A percentile compares a stretch with the other conserved stretches of the same genome.
Conservation (phyloP, 1,139 yeast genomes). For the Suhomyces maxii region DNA sequence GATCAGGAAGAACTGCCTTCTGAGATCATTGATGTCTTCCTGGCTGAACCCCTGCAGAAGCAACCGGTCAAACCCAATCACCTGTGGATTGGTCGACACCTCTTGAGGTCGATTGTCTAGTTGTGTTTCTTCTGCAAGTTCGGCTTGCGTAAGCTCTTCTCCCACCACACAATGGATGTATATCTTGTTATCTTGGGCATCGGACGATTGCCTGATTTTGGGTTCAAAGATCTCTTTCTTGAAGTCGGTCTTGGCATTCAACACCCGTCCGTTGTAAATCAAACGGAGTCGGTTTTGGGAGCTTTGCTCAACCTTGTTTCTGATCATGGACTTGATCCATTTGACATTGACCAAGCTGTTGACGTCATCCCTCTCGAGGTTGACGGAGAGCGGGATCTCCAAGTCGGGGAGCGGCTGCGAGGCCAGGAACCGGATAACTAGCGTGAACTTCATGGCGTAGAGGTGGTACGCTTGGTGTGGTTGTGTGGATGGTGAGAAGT, state of each 20-base stretch:
- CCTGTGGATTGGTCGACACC: slow-evolving; percentile 63
- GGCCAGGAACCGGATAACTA: slow-evolving; percentile 36
- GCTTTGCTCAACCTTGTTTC: slow-evolving; percentile 28
- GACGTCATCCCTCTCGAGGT: slow-evolving; percentile 34
- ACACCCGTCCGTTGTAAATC: slow-evolving; percentile 71
- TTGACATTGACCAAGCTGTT: slow-evolving; percentile 31
- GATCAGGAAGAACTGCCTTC: slow-evolving; percentile 71
- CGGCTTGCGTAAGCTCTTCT: slow-evolving; percentile 58
- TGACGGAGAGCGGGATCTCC: slow-evolving; percentile 30
- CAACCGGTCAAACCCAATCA: slow-evolving; percentile 82
- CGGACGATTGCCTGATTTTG: slow-evolving; percentile 15
- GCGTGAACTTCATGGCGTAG: slow-evolving; percentile 17
- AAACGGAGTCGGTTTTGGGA: slow-evolving; percentile 59
- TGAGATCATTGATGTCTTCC: slow-evolving; percentile 68
- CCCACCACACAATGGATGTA: slow-evolving; percentile 85
- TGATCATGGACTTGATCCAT: slow-evolving; percentile 33
- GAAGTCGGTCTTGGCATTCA: slow-evolving; percentile 61
- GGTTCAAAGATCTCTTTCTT: slow-evolving; percentile 48
- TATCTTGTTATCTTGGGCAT: slow-evolving; percentile 21
- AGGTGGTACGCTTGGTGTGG: background rate
- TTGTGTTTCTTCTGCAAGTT: slow-evolving; percentile 62
- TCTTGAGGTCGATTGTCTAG: slow-evolving; percentile 54
- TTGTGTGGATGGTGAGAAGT: background rate
- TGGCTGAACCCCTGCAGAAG: slow-evolving; percentile 80
- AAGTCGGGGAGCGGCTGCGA: slow-evolving; percentile 27